These are phyloP conservation scores for Apiospora phragmitis DNA, from an alignment of 2,329 filamentous ascomycete species.

Conservation along the genomic window DNA sequence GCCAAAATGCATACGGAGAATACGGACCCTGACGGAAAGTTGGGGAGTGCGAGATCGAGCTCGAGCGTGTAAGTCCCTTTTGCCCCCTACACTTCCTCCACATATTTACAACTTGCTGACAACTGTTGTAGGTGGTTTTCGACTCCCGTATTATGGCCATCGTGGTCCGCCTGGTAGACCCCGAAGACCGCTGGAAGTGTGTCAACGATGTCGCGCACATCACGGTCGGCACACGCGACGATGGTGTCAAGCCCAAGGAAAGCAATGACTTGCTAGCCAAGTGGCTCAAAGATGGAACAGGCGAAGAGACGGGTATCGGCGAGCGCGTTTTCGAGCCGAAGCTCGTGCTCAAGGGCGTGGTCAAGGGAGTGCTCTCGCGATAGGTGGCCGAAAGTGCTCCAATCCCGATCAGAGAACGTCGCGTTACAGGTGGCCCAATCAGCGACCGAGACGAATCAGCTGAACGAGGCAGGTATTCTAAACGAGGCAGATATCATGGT, in stretches of 20 bases:
- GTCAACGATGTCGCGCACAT: slow-evolving; percentile 82
- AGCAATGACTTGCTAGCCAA: slow-evolving; percentile 80
- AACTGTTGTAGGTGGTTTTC: slow-evolving; percentile 67
- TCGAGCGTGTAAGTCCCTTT: slow-evolving; percentile 54
- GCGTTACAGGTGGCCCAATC: not conserved
- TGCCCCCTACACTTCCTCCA: not conserved
- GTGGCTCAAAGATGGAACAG: slow-evolving; percentile 66
- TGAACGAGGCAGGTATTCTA: not conserved
- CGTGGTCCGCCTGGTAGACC: slow-evolving; percentile 71
- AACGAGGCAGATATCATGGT: not conserved
- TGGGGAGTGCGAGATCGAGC: slow-evolving; percentile 64
- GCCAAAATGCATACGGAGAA: slow-evolving; percentile 47
- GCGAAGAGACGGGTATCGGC: slow-evolving; percentile 42
- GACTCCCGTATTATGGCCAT: slow-evolving; percentile 89
- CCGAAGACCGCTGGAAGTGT: slow-evolving; percentile 62
- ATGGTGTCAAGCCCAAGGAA: slow-evolving; percentile 84
- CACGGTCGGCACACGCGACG: slow-evolving; percentile 79
- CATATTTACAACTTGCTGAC: not conserved
- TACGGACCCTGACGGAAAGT: slow-evolving; percentile 40
- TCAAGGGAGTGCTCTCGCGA: slow-evolving; percentile 49
- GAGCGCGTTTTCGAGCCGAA: slow-evolving; percentile 53
- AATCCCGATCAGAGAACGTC: not conserved
- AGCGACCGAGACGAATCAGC: not conserved
- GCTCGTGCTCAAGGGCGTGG: slow-evolving; percentile 47
- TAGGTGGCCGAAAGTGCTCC: slow-evolving; percentile 30